Percentiles rank a stretch among this genome's conserved stretches.
These are phyloP conservation scores for Phylloporus rhodoxanthus DNA, from an alignment of 768 basidiomycete genomes.

Conservation along the genomic window DNA sequence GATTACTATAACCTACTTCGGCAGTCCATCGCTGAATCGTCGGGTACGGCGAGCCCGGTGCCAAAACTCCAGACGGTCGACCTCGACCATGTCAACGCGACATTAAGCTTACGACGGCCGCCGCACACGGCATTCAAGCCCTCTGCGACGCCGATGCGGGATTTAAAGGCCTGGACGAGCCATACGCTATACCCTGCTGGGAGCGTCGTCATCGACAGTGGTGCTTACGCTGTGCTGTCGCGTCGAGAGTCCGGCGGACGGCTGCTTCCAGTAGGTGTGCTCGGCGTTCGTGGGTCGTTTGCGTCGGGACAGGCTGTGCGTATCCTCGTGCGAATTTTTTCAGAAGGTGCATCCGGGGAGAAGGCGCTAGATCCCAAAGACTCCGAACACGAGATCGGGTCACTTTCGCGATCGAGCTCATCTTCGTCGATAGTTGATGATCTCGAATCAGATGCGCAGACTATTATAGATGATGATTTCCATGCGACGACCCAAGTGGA, in stretches of 20 bases:
- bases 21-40: slow-evolving; percentile 31
- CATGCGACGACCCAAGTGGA: slow-evolving; percentile 29
- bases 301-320: slow-evolving; percentile 93
- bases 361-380: slow-evolving; percentile 22
- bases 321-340: slow-evolving; percentile 53
- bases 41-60: slow-evolving; percentile 24
- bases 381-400: slow-evolving; percentile 24
- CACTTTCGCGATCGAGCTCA: slow-evolving; percentile 36
- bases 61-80: slow-evolving; percentile 20
- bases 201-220: slow-evolving; percentile 79
- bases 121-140: slow-evolving; percentile 88
- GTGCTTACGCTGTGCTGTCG: slow-evolving; percentile 82
- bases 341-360: slow-evolving; percentile 20
- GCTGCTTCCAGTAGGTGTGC: slow-evolving; percentile 85
- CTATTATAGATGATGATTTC: slow-evolving; percentile 30
- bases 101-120: slow-evolving; percentile 42
- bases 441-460: slow-evolving; percentile 18
- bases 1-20: slow-evolving; percentile 57
- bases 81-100: slow-evolving; percentile 20
- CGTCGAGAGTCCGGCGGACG: slow-evolving; percentile 85
- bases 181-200: slow-evolving; percentile 91
- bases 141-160: slow-evolving; percentile 62
- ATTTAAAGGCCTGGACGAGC: slow-evolving; percentile 95
- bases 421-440: slow-evolving; percentile 29
- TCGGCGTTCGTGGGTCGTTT: slow-evolving; percentile 82